Conservation (phyloP, 2,329 filamentous ascomycete genomes). For the Fusarium udum region DNA sequence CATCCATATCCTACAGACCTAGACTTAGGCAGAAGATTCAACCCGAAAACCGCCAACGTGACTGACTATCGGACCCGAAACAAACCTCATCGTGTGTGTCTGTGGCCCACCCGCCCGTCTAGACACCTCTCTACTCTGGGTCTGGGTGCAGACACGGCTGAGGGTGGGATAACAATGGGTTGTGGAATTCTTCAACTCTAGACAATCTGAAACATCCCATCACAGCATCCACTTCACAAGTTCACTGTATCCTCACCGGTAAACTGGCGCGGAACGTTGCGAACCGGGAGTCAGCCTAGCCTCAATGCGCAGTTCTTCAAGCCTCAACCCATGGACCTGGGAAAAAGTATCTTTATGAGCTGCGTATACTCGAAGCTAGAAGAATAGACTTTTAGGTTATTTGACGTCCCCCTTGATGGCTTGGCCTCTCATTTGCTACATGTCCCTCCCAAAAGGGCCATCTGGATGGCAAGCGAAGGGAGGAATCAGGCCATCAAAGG, state of each 20-base stretch:
- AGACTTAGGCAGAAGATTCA: constrained; percentile 26
- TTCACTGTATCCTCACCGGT: not conserved
- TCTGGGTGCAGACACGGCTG: constrained; percentile 20
- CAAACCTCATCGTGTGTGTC: constrained; percentile 27
- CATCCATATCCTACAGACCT: not conserved
- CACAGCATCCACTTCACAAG: not conserved
- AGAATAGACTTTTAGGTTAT: constrained; percentile 36
- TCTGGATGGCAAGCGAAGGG: constrained; percentile 6
- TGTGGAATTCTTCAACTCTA: constrained; percentile 13
- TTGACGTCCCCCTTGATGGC: not conserved
- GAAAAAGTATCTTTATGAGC: not conserved
- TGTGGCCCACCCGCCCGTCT: constrained; percentile 36
- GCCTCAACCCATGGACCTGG: constrained; percentile 20
- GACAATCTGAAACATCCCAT: constrained; percentile 27
- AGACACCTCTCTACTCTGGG: constrained; percentile 12
- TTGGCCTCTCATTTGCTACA: constrained; percentile 16
- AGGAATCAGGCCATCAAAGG: constrained; percentile 27
- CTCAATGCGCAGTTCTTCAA: not conserved
- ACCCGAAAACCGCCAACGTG: constrained; percentile 26
- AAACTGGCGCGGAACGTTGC: constrained; percentile 16
- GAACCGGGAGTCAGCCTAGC: constrained; percentile 21
- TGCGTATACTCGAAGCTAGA: constrained; percentile 8
- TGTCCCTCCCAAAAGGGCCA: constrained; percentile 14
- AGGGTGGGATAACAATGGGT: constrained; percentile 34
- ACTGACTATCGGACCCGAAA: constrained; percentile 24